These are phyloP conservation scores for Prototheca wickerhamii DNA, from an alignment of 163 green algal species.

Conservation along the genomic window DNA sequence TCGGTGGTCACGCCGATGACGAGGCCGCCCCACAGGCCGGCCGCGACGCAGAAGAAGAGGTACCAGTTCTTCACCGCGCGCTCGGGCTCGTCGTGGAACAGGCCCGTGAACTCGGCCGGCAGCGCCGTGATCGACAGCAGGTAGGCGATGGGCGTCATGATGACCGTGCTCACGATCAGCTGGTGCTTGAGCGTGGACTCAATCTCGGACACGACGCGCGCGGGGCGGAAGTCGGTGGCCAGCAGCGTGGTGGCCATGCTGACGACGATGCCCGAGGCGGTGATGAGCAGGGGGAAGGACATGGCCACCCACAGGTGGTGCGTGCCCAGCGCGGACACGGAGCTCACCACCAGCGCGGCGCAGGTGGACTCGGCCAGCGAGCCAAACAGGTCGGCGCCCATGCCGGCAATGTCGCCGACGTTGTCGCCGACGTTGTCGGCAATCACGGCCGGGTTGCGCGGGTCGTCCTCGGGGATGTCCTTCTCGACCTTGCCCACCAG, in stretches of 20 bases:
- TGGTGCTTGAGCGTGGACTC: slow-evolving; percentile 94
- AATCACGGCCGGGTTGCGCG: slow-evolving; percentile 87
- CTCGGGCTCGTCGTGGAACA: slow-evolving; percentile 43
- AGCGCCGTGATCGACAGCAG: slow-evolving; percentile 47
- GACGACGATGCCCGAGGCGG: slow-evolving; percentile 80
- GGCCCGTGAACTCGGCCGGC: slow-evolving; percentile 47
- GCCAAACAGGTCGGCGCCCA: slow-evolving; percentile 97
- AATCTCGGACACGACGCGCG: slow-evolving; percentile 66
- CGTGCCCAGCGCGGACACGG: slow-evolving; percentile 68
- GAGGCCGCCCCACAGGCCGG: slow-evolving; percentile 91
- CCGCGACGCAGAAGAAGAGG: slow-evolving; percentile 87
- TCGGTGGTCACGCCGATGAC: slow-evolving; percentile 96
- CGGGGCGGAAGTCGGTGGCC: slow-evolving; percentile 85
- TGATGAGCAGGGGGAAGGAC: slow-evolving; percentile 89
- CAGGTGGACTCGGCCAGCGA: slow-evolving; percentile 75
- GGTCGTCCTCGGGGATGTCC: slow-evolving; percentile 97
- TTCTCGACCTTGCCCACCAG: slow-evolving; percentile 98
- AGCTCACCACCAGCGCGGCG: slow-evolving; percentile 77
- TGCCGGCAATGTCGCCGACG: slow-evolving; percentile 97
- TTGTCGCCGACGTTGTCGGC: slow-evolving; percentile 98
- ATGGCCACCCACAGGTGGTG: slow-evolving; percentile 74
- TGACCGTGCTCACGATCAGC: slow-evolving; percentile 86
- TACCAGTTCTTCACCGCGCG: slow-evolving; percentile 55
- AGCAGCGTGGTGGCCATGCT: slow-evolving; percentile 90
- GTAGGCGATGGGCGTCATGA: slow-evolving; percentile 84